Base-by-base conservation (phyloP, 768 basidiomycete genomes). In the Termitomyces sp. region DNA sequence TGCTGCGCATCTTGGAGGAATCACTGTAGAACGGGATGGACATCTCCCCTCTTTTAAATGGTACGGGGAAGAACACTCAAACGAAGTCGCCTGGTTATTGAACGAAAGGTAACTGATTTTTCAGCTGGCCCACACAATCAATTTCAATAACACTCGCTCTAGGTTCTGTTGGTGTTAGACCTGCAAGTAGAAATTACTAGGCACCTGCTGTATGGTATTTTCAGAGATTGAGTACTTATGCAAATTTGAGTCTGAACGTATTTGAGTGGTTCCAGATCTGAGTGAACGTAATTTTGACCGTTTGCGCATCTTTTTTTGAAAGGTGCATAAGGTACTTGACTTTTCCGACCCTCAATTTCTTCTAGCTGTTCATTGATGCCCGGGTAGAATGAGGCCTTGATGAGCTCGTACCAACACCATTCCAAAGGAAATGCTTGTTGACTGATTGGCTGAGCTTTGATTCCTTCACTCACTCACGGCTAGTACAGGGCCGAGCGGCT, bases 11-110 rank as follows among this genome's bases (percentile, higher is more conserved):
- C 56, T 71, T 3, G 72, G 74, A 5, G 76, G 73, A 0, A 60
- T 44, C 40, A 73, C 67, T 0, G 50, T 63, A 43, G 62, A 68
- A 42, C 68, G 80, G 40, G 61, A 65, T 5, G 74, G 73, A 34
- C 72, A 78, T 61, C 58, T 83, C 8, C 68, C 78, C 4, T 63
- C 74, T 2, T 70, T 81, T 56, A 79, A 75, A 50, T 82, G 79
- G 78, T 83, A 83, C 66, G 78, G 78, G 35, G 21, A 55, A 16
- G 76, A 73, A 55, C 28, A 61, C 2, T 63, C 66, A 7, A 57
- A 54, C 8, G 64, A 71, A 25, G 61, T 81, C 16, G 65, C 69
- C 12, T 83, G 81, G 81, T 44, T 71, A 32, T 72, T 73, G 51
- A 82, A 82, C 46, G 81, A 83, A 61, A 78, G 73, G 79, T 78